Conservation (phyloP, 257 asterid genomes). For the Solanum neorickii region DNA sequence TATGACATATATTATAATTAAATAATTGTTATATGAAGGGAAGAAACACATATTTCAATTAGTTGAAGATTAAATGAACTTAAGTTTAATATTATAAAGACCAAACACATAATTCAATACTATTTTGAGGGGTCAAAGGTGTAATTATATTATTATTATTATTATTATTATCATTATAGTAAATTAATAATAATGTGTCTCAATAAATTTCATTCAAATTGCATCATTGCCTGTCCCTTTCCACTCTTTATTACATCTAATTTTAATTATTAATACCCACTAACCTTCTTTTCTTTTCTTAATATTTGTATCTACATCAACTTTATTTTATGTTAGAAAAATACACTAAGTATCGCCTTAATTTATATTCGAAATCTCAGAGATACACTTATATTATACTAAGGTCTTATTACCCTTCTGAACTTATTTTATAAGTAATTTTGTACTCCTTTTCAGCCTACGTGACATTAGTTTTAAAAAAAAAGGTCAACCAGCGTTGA, state of each 20-base stretch:
- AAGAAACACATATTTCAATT: not conserved
- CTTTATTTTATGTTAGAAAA: not conserved
- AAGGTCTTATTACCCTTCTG: rapidly evolving
- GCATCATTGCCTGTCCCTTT: not conserved
- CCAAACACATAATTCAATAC: not conserved
- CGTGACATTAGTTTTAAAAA: too few relatives aligned
- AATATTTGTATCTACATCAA: not conserved
- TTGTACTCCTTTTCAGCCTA: rapidly evolving
- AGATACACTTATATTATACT: too few relatives aligned
- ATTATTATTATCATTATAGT: too few relatives aligned
- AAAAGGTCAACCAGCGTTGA: too few relatives aligned
- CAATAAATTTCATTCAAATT: not conserved
- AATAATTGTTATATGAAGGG: too few relatives aligned
- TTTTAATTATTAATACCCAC: not conserved
- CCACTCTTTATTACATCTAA: not conserved
- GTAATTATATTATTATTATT: not conserved
- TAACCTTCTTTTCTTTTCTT: not conserved
- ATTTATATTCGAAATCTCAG: too few relatives aligned
- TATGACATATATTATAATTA: not conserved
- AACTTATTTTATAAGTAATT: too few relatives aligned
- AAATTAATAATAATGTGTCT: not conserved
- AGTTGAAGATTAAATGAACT: not conserved
- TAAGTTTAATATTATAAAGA: not conserved
- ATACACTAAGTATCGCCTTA: too few relatives aligned
- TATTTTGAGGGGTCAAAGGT: not conserved